A percentile compares a stretch with the other conserved stretches of the same genome.
phyloP scores from a whole-genome alignment of 768 basidiomycete genomes.

The Boletus coccyginus region DNA sequence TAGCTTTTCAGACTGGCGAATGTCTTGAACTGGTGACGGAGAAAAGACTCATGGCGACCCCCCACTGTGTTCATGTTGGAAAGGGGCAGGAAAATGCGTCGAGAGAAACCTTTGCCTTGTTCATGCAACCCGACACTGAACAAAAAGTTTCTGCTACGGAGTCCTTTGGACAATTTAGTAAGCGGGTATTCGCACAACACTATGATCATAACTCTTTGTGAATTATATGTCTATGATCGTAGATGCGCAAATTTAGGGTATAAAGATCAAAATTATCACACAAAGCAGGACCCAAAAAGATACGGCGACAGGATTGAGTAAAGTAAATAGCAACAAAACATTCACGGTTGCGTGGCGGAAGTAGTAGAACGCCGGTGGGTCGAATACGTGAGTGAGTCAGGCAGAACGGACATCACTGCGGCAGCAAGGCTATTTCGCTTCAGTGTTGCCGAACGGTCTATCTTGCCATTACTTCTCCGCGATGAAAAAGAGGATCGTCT shows the following conservation, averaged over 20 bases:
- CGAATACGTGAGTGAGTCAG: slow-evolving; percentile 47
- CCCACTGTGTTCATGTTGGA: slow-evolving; percentile 88
- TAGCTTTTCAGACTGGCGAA: slow-evolving; percentile 98
- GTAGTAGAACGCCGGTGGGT: slow-evolving; percentile 40
- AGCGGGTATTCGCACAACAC: slow-evolving; percentile 69
- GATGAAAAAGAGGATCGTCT: slow-evolving; percentile 55
- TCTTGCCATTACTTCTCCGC: slow-evolving; percentile 38
- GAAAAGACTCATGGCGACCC: slow-evolving; percentile 81
- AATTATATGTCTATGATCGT: slow-evolving; percentile 16
- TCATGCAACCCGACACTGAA: slow-evolving; percentile 86
- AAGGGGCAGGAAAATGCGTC: slow-evolving; percentile 50
- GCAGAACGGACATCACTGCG: slow-evolving; percentile 60
- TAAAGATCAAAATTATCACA: slow-evolving; percentile 6
- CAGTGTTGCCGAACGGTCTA: slow-evolving; percentile 35
- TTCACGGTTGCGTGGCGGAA: slow-evolving; percentile 26
- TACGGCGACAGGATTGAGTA: not conserved
- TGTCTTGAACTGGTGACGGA: slow-evolving; percentile 88
- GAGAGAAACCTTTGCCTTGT: slow-evolving; percentile 86
- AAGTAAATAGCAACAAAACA: not conserved
- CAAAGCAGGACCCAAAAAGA: not conserved
- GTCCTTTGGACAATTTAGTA: slow-evolving; percentile 91
- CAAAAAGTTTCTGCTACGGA: slow-evolving; percentile 64
- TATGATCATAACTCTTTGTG: slow-evolving; percentile 22
- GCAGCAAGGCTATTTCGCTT: slow-evolving; percentile 65
- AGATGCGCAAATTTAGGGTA: slow-evolving; percentile 4